Percentiles rank a stretch among this genome's conserved stretches.
Conservation (phyloP, 2,329 filamentous ascomycete species). For the Colletotrichum brevisporum region DNA sequence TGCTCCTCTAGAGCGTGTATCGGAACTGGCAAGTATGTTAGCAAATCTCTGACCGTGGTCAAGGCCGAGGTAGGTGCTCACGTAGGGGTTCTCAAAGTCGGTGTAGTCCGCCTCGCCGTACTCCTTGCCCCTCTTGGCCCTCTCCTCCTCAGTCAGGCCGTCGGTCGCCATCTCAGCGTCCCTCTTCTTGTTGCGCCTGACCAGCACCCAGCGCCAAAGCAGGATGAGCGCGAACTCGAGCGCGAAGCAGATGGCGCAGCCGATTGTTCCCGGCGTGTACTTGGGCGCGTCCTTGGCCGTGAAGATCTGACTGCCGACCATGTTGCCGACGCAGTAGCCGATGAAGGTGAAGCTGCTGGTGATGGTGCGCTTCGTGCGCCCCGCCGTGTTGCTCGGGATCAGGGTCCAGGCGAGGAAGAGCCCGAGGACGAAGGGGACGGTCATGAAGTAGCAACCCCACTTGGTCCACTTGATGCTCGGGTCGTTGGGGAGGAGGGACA, state of each 20-base stretch:
- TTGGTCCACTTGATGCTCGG: constrained; percentile 53
- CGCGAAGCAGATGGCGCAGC: constrained; percentile 55
- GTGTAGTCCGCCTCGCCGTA: constrained; percentile 54
- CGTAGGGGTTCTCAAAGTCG: constrained; percentile 55
- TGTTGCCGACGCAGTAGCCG: constrained; percentile 63
- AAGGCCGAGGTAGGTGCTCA: constrained; percentile 34
- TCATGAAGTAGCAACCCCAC: constrained; percentile 55
- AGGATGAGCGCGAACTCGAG: constrained; percentile 55
- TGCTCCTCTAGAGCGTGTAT: not conserved
- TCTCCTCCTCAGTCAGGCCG: constrained; percentile 52
- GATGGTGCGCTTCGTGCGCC: constrained; percentile 62
- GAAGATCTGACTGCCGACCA: constrained; percentile 63
- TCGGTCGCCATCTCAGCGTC: constrained; percentile 47
- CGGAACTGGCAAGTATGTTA: not conserved
- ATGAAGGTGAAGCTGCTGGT: constrained; percentile 61
- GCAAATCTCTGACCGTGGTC: not conserved
- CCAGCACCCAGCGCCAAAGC: constrained; percentile 56
- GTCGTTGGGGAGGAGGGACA: constrained; percentile 52
- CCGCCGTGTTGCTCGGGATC: constrained; percentile 61
- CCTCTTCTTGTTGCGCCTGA: constrained; percentile 55
- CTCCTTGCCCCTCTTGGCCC: constrained; percentile 48
- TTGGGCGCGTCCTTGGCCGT: constrained; percentile 57
- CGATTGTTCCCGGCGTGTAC: constrained; percentile 58
- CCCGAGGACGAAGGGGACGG: constrained; percentile 47
- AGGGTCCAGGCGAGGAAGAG: constrained; percentile 38